These are phyloP conservation scores for Singerocomus inundabilis DNA, from an alignment of 1,284 basidiomycete genomes.

Conservation along the genomic window DNA sequence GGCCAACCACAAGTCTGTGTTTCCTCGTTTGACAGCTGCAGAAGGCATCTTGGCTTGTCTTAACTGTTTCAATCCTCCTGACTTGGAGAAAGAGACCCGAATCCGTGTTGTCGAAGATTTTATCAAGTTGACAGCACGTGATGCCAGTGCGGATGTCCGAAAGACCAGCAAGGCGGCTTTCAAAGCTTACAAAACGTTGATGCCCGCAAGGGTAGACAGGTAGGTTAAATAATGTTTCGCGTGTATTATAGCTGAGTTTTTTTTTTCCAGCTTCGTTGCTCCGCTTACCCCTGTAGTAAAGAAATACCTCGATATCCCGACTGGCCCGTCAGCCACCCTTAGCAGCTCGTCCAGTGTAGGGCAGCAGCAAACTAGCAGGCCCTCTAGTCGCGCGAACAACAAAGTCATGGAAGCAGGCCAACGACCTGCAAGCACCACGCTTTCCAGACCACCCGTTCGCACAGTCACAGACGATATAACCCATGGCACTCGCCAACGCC, in stretches of 20 bases:
- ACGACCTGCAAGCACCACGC: slow-evolving; percentile 10
- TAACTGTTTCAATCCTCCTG: slow-evolving; percentile 72
- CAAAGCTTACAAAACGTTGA: slow-evolving; percentile 68
- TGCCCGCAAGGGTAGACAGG: slow-evolving; percentile 67
- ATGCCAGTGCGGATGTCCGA: slow-evolving; percentile 76
- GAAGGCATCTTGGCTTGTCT: slow-evolving; percentile 66
- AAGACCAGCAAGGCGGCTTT: slow-evolving; percentile 69
- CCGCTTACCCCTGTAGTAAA: slow-evolving; percentile 75
- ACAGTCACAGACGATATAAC: not conserved
- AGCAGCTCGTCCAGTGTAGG: not conserved
- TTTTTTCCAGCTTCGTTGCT: slow-evolving; percentile 55
- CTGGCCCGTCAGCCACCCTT: slow-evolving; percentile 14
- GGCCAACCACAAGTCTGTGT: slow-evolving; percentile 65
- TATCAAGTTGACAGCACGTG: slow-evolving; percentile 65
- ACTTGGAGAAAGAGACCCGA: slow-evolving; percentile 64
- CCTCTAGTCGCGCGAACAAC: slow-evolving; percentile 24
- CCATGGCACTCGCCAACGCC: slow-evolving; percentile 10
- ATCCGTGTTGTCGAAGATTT: slow-evolving; percentile 68
- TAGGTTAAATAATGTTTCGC: slow-evolving; percentile 37
- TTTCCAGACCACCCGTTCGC: slow-evolving; percentile 16
- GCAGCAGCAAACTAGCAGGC: slow-evolving; percentile 26
- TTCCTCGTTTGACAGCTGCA: slow-evolving; percentile 60
- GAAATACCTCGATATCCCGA: slow-evolving; percentile 72
- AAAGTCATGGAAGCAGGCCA: slow-evolving; percentile 10
- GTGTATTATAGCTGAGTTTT: slow-evolving; percentile 5